Evolutionary conservation across 352 stramenopile genomes (phyloP).

Genomic region (Sclerospora graminicola): DNA sequence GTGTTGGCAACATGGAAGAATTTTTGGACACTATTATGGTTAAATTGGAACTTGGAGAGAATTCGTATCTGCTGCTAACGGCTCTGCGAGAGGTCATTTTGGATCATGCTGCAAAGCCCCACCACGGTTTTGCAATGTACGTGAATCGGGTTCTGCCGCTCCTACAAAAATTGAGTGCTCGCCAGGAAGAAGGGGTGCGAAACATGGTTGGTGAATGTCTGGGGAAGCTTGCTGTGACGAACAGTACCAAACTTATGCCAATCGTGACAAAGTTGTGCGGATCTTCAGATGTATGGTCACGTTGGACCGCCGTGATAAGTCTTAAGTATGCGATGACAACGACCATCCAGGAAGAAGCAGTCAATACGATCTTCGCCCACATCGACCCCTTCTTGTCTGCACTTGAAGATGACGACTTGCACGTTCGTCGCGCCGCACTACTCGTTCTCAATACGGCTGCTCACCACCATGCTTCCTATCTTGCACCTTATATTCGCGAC

Average conservation of each 20-base stretch:
- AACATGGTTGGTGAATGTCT: slow-evolving; percentile 98
- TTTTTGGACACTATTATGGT: slow-evolving; percentile 90
- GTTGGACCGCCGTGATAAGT: slow-evolving; percentile 89
- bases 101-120: slow-evolving; percentile 59
- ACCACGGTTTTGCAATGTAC: slow-evolving; percentile 66
- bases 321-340: slow-evolving; percentile 85
- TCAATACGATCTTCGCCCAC: slow-evolving; percentile 44
- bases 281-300: slow-evolving; percentile 39
- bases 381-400: slow-evolving; percentile 88
- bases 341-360: slow-evolving; percentile 19
- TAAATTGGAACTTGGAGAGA: slow-evolving; percentile 82
- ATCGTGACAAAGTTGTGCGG: slow-evolving; percentile 79
- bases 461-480: slow-evolving; percentile 87
- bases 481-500: slow-evolving; percentile 70
- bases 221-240: slow-evolving; percentile 89
- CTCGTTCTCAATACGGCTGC: slow-evolving; percentile 94
- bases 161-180: slow-evolving; percentile 87
- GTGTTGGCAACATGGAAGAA: slow-evolving; percentile 88
- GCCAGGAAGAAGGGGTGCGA: slow-evolving; percentile 91
- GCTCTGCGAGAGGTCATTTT: slow-evolving; percentile 94
- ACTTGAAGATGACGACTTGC: slow-evolving; percentile 92
- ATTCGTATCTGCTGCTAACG: slow-evolving; percentile 95
- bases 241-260: slow-evolving; percentile 83
- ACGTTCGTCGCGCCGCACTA: slow-evolving; percentile 90
- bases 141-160: slow-evolving; percentile 89